A percentile compares a stretch with the other conserved stretches of the same genome.
These are phyloP conservation scores for Teunomyces atbi DNA, from an alignment of 805 yeast species.

Conservation along the genomic window DNA sequence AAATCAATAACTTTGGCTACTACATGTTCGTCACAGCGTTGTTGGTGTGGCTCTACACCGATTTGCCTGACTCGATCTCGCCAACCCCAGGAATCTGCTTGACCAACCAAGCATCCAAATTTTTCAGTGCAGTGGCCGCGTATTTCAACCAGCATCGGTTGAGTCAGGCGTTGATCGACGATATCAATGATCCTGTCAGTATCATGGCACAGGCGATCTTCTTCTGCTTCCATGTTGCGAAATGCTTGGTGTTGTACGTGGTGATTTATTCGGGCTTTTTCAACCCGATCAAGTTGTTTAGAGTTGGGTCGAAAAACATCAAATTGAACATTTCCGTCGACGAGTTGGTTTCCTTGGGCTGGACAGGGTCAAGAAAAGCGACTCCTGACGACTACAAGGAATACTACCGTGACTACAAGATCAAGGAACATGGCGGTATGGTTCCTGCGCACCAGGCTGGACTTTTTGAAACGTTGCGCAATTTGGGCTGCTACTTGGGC, in stretches of 20 bases:
- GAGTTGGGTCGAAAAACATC: conserved; percentile 30
- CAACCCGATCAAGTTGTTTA: conserved; percentile 58
- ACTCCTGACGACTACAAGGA: conserved; percentile 69
- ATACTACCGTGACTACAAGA: conserved; percentile 59
- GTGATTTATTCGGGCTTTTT: conserved; percentile 66
- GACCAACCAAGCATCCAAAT: conserved; percentile 52
- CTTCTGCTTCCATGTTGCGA: conserved; percentile 69
- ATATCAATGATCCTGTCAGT: conserved; percentile 40
- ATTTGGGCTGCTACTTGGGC: conserved; percentile 62
- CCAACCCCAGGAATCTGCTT: conserved; percentile 92
- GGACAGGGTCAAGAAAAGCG: conserved; percentile 90
- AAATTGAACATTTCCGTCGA: conserved; percentile 45
- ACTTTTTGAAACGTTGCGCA: conserved; percentile 53
- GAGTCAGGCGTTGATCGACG: conserved; percentile 50
- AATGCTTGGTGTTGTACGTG: conserved; percentile 54
- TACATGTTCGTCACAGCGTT: conserved; percentile 41
- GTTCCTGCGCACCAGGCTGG: conserved; percentile 77
- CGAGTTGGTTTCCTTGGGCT: conserved; percentile 66
- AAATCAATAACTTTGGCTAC: conserved; percentile 42
- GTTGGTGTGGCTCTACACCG: conserved; percentile 82
- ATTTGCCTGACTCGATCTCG: conserved; percentile 81
- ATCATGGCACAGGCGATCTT: conserved; percentile 60
- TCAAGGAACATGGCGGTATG: conserved; percentile 70
- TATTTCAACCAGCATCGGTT: conserved; percentile 39
- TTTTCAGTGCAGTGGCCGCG: conserved; percentile 19